phyloP scores from a whole-genome alignment of 2,329 filamentous ascomycete species.

The Aspergillus fischeri region DNA sequence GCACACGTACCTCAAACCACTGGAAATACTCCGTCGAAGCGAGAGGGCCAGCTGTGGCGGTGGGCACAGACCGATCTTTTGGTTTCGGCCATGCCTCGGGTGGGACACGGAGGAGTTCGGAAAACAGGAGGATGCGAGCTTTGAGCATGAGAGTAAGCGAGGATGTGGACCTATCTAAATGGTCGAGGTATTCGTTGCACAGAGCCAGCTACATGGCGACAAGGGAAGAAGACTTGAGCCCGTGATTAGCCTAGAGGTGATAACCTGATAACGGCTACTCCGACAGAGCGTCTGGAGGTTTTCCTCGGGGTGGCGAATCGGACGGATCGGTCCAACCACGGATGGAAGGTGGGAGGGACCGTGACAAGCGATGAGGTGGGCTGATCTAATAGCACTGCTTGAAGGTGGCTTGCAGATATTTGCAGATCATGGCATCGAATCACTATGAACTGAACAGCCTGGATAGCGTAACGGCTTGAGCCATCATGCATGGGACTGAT shows the following conservation, averaged over 20 bases:
- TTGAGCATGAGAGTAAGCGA: not conserved
- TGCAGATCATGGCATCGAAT: not conserved
- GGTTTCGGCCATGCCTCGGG: not conserved
- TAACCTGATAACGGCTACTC: not conserved
- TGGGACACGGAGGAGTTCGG: not conserved
- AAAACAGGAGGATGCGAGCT: not conserved
- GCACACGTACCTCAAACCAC: not conserved
- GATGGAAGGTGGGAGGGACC: not conserved
- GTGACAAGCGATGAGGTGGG: not conserved
- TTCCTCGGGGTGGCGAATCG: not conserved
- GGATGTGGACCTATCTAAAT: no score
- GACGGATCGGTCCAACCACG: not conserved
- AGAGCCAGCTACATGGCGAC: not conserved
- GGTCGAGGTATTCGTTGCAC: no score
- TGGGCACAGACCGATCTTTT: not conserved
- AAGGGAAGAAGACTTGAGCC: not conserved
- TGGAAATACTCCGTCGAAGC: not conserved
- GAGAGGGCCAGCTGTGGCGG: not conserved
- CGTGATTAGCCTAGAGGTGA: not conserved
- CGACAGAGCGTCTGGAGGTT: not conserved
- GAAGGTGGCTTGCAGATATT: not conserved
- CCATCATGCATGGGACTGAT: no score
- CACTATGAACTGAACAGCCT: no score
- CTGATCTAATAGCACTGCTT: not conserved
- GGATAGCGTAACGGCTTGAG: no score